phyloP scores from a whole-genome alignment of 176 grass and related monocot genomes.

The Elymus sibiricus region DNA sequence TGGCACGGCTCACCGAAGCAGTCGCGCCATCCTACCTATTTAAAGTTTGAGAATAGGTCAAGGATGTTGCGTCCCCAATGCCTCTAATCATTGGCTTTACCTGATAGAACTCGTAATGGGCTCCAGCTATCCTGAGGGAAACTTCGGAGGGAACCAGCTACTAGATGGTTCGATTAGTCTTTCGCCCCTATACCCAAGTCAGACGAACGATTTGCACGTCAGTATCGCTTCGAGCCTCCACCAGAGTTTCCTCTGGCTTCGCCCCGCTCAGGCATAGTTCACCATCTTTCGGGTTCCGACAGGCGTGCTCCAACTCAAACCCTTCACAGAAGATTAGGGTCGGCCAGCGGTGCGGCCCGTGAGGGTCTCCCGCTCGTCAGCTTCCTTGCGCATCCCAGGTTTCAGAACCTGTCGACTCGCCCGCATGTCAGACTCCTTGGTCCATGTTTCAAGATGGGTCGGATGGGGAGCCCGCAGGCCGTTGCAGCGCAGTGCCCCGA shows the following conservation, averaged over 20 bases:
- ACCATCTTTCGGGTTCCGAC: conserved; percentile 67
- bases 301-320: conserved; percentile 60
- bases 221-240: conserved; percentile 62
- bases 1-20: conserved; percentile 15
- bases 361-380: too few relatives aligned
- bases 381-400: too few relatives aligned
- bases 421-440: too few relatives aligned
- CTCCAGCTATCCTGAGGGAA: conserved; percentile 60
- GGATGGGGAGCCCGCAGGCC: too few relatives aligned
- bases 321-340: conserved; percentile 70
- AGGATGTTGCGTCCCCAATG: conserved; percentile 73
- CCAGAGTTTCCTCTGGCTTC: conserved; percentile 80
- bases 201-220: conserved; percentile 58
- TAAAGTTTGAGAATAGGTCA: conserved; percentile 93
- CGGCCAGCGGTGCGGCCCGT: too few relatives aligned
- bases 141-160: conserved; percentile 66
- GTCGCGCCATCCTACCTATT: conserved; percentile 67
- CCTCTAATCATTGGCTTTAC: conserved; percentile 94
- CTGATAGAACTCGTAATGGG: conserved; percentile 58
- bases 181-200: conserved; percentile 71
- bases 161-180: conserved; percentile 82
- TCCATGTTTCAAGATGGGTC: too few relatives aligned
- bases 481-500: too few relatives aligned
- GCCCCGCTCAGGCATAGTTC: conserved; percentile 59
- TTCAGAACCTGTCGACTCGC: too few relatives aligned